Conservation (phyloP, 257 asterid genomes). For the Cordia subcordata region DNA sequence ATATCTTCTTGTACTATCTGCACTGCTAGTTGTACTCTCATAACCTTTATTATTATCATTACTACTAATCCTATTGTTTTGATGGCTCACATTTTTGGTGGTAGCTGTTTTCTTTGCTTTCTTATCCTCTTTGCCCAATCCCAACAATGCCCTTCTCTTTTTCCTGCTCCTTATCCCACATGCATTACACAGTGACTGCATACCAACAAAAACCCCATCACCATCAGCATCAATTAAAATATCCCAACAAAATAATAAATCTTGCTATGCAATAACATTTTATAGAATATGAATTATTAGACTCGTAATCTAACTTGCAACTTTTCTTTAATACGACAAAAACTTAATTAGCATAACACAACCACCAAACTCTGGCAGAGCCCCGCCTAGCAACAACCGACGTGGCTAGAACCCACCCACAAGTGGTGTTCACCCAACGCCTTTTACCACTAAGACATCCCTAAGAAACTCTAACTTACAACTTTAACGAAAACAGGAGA, state of each 20-base stretch:
- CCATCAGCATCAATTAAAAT: background rate
- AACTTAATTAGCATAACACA: too few species aligned
- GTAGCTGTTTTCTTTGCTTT: conserved; percentile 50
- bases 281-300: too few species aligned
- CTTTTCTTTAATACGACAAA: too few species aligned
- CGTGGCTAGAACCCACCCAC: too few species aligned
- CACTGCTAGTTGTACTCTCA: conserved; percentile 56
- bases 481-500: background rate
- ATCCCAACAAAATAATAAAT: background rate
- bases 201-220: conserved; percentile 4
- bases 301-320: too few species aligned
- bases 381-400: too few species aligned
- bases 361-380: too few species aligned
- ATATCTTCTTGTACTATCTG: conserved; percentile 28
- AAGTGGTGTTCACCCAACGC: too few species aligned
- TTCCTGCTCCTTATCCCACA: conserved; percentile 95
- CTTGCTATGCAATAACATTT: too few species aligned
- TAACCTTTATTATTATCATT: conserved; percentile 24
- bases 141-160: conserved; percentile 80
- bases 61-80: conserved; percentile 2
- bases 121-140: conserved; percentile 64
- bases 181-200: conserved; percentile 95
- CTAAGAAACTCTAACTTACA: too few species aligned
- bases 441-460: too few species aligned
- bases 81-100: conserved; percentile 11